Evolutionary conservation across 208 protist species (phyloP), one percentile per base, ranked within the genome.

Genomic region (Spongospora subterranea): DNA sequence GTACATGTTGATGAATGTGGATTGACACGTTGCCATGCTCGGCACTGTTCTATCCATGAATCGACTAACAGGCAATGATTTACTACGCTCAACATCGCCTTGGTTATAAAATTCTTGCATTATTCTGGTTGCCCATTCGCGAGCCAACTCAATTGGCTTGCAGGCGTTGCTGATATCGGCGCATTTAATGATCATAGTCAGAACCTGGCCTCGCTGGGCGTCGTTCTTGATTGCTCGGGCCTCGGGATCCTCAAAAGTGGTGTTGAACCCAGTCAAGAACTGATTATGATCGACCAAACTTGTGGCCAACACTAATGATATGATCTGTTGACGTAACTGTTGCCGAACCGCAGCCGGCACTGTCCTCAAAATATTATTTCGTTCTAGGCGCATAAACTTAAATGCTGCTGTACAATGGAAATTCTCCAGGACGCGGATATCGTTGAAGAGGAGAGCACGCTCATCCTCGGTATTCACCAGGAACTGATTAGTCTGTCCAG

Each of bases 371-470:
- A 65, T 65, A 29, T 65, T 65, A 29, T 65, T 65, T 29, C 54
- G 17, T 17, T 65, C 54, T 29, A 65, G 17, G 54, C 54, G 54
- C 54, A 65, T 65, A 29, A 65, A 65, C 54, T 29, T 17, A 29
- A 65, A 65, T 17, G 54, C 54, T 17, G 54, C 54, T 29, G 54
- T 65, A 29, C 54, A 65, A 29, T 65, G 54, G 54, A 65, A 65
- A 29, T 65, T 65, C 54, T 65, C 54, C 54, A 65, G 54, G 20
- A 65, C 54, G 54, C 54, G 54, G 54, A 65, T 65, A 29, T 65
- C 54, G 54, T 65, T 65, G 54, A 65, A 65, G 20, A 65, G 54
- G 54, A 65, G 17, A 17, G 54, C 54, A 29, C 54, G 54, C 54
- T 65, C 54, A 29, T 65, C 54, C 54, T 65, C 54, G 54, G 29